These are phyloP conservation scores for Zasmidium citrigriseum DNA, from an alignment of 2,329 filamentous ascomycete species.

Conservation along the genomic window DNA sequence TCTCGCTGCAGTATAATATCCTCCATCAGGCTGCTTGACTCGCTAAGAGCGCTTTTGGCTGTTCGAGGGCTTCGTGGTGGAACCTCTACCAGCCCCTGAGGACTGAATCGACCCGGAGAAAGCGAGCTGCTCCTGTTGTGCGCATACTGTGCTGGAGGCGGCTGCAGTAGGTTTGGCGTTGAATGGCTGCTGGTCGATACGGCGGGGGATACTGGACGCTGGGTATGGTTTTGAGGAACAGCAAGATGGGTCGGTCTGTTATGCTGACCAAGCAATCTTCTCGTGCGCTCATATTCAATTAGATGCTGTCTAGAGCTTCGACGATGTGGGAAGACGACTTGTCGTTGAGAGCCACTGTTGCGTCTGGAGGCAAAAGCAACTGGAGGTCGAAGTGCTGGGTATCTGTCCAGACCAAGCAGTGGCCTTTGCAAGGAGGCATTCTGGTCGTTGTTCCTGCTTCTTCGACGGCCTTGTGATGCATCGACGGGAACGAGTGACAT, in stretches of 20 bases:
- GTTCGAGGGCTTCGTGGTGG: neutral
- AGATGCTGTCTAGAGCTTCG: constrained; percentile 17
- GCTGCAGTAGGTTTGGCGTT: constrained; percentile 24
- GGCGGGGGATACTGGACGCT: constrained; percentile 9
- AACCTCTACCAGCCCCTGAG: neutral
- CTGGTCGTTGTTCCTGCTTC: constrained; percentile 21
- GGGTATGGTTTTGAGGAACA: neutral
- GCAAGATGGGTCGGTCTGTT: neutral
- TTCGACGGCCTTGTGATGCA: constrained; percentile 11
- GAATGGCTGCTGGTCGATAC: constrained; percentile 21
- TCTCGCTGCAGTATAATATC: constrained; percentile 24
- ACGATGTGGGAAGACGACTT: constrained; percentile 17
- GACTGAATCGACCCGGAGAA: neutral
- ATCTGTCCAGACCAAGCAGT: constrained; percentile 22
- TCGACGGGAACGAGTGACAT: neutral
- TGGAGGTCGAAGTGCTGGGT: constrained; percentile 23
- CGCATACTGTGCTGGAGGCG: neutral
- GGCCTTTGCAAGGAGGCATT: constrained; percentile 6
- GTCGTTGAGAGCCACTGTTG: constrained; percentile 17
- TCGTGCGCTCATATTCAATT: constrained; percentile 8
- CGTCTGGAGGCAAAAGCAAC: constrained; percentile 10
- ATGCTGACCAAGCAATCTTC: constrained; percentile 1
- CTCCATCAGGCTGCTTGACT: neutral
- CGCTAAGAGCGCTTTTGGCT: neutral
- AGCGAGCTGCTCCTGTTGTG: neutral